These are phyloP conservation scores for Hypocreales sp. DNA, from an alignment of 2,329 filamentous ascomycete species.

Conservation along the genomic window DNA sequence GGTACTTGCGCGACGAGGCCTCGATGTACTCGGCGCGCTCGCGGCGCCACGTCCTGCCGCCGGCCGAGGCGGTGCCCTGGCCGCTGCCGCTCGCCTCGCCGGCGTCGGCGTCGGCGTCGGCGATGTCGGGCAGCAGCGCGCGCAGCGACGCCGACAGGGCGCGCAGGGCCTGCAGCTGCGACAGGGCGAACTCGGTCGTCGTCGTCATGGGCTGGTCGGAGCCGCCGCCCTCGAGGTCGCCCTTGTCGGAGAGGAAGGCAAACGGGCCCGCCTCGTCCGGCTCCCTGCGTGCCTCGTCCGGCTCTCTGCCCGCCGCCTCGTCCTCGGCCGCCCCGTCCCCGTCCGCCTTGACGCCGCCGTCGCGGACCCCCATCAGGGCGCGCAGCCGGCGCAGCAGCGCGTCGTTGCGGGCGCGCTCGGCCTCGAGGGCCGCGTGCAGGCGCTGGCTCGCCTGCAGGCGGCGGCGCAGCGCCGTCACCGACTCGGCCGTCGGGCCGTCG, in stretches of 20 bases:
- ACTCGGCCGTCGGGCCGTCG: conserved; percentile 43
- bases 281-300: not conserved
- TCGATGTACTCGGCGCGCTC: conserved; percentile 76
- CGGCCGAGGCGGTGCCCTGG: conserved; percentile 10
- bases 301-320: no score
- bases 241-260: conserved; percentile 41
- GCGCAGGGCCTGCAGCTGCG: conserved; percentile 68
- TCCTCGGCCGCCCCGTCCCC: not conserved
- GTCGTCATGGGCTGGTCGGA: conserved; percentile 45
- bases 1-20: conserved; percentile 56
- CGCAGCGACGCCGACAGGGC: conserved; percentile 45
- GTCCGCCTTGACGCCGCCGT: conserved; percentile 5
- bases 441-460: conserved; percentile 67
- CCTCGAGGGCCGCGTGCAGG: conserved; percentile 52
- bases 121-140: conserved; percentile 49
- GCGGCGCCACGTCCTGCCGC: conserved; percentile 42
- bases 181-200: conserved; percentile 63
- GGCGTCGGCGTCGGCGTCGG: conserved; percentile 11
- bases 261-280: conserved; percentile 17
- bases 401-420: conserved; percentile 58
- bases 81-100: conserved; percentile 11
- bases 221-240: conserved; percentile 33
- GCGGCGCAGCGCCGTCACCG: conserved; percentile 54
- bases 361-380: conserved; percentile 19
- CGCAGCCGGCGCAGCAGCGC: conserved; percentile 51